phyloP scores from a whole-genome alignment of 208 protist species.

The Trypanosomatidae sp. region DNA sequence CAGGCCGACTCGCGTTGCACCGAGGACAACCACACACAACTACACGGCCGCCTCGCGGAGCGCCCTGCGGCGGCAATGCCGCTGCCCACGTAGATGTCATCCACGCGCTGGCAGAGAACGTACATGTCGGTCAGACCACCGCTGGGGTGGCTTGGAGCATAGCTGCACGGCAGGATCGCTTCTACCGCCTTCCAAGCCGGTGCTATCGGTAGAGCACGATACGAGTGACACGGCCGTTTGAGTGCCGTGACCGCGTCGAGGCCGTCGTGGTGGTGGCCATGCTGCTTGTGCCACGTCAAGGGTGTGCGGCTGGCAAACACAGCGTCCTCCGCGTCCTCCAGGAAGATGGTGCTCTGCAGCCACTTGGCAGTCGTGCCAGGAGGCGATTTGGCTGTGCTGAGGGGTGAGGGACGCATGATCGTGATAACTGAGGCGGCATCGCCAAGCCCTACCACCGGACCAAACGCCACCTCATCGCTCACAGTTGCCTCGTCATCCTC shows the following conservation, averaged over 20 bases:
- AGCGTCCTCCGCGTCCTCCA: constrained; percentile 5
- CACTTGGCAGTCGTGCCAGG: neutral
- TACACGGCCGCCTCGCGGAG: neutral
- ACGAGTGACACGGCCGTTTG: neutral
- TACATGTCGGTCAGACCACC: neutral
- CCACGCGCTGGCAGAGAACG: constrained; percentile 16
- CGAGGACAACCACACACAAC: constrained; percentile 29
- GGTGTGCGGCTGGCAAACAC: constrained; percentile 5
- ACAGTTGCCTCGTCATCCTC: neutral
- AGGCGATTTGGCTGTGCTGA: neutral
- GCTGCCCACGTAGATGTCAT: constrained; percentile 9
- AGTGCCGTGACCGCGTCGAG: neutral
- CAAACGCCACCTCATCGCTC: neutral
- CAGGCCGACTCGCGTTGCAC: constrained; percentile 21
- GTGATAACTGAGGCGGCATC: constrained; percentile 12
- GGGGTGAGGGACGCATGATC: constrained; percentile 5
- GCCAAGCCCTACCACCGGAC: constrained; percentile 3
- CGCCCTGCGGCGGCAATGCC: constrained; percentile 1
- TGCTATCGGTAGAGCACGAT: neutral
- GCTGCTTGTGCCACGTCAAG: neutral
- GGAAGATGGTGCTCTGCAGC: constrained; percentile 22
- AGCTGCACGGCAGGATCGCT: constrained; percentile 16
- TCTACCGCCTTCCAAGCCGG: constrained; percentile 14
- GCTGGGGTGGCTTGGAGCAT: neutral
- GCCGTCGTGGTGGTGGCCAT: neutral